Conservation (phyloP, 768 basidiomycete genomes). For the Russula sp. region DNA sequence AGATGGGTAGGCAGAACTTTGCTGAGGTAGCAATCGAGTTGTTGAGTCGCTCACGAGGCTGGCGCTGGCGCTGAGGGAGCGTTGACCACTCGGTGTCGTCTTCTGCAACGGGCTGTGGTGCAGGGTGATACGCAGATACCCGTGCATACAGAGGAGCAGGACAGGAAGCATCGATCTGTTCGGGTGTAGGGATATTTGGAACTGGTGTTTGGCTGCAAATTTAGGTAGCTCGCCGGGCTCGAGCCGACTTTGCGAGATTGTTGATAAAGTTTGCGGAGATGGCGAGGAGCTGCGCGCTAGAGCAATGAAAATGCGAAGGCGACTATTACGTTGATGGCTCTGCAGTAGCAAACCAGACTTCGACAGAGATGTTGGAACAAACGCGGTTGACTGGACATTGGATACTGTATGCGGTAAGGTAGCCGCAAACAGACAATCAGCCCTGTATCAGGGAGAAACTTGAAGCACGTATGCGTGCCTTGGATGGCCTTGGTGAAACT, state of each 20-base stretch:
- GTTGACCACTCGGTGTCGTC: constrained; percentile 18
- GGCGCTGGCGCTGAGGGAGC: constrained; percentile 7
- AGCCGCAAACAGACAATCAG: neutral
- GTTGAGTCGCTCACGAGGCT: neutral
- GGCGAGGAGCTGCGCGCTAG: neutral
- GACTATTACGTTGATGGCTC: neutral
- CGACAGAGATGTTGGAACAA: neutral
- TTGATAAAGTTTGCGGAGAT: neutral
- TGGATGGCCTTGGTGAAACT: neutral
- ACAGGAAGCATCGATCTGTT: neutral
- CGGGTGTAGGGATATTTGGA: neutral
- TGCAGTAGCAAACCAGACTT: neutral
- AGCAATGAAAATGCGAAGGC: neutral
- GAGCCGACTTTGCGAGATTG: neutral
- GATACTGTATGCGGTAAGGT: neutral
- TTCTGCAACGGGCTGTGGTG: neutral
- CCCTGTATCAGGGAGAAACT: neutral
- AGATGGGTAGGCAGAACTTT: constrained; percentile 15
- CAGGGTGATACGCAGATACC: constrained; percentile 16
- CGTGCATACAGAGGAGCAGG: neutral
- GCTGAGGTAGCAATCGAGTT: constrained; percentile 2
- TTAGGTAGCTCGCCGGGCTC: neutral
- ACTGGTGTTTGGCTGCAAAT: neutral
- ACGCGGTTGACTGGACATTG: neutral
- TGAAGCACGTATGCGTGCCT: neutral